These are phyloP conservation scores for Blastobotrys petasosporus DNA, from an alignment of 1,139 yeast species.

Conservation along the genomic window DNA sequence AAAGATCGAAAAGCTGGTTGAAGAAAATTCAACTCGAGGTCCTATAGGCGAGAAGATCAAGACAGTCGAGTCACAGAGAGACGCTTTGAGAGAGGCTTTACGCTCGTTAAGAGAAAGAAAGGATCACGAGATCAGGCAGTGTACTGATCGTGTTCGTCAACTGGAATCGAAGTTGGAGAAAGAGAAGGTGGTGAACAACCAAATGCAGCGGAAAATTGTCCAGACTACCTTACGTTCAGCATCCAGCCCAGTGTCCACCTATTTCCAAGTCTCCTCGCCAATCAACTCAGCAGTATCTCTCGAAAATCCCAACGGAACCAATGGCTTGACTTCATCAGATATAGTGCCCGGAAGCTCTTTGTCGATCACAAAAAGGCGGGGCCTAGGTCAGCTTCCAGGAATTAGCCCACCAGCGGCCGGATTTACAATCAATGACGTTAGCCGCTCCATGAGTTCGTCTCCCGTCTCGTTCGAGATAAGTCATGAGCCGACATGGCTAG, in stretches of 20 bases:
- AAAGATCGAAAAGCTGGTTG: constrained; percentile 29
- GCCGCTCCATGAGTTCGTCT: constrained; percentile 21
- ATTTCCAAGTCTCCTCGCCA: constrained; percentile 10
- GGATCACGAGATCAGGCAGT: constrained; percentile 34
- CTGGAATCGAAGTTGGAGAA: constrained; percentile 29
- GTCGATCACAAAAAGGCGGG: constrained; percentile 16
- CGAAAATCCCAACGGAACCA: not conserved
- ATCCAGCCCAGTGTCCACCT: constrained; percentile 7
- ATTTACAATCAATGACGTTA: constrained; percentile 2
- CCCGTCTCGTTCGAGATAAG: constrained; percentile 27
- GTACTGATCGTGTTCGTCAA: constrained; percentile 29
- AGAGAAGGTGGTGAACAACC: constrained; percentile 24
- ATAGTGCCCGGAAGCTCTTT: not conserved
- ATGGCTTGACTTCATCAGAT: too few relatives aligned
- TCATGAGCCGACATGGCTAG: constrained; percentile 29
- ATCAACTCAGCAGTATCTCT: not conserved
- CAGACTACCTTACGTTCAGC: constrained; percentile 20
- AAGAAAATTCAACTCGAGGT: constrained; percentile 30
- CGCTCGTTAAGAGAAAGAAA: constrained; percentile 35
- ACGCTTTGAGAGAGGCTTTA: constrained; percentile 39
- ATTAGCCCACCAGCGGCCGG: constrained; percentile 18
- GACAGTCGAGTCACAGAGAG: constrained; percentile 37
- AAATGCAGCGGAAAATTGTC: constrained; percentile 27
- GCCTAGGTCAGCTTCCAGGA: constrained; percentile 19
- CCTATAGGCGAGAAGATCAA: constrained; percentile 34